Evolutionary conservation across 1,284 basidiomycete genomes (phyloP).

Genomic region (Rhizoctonia solani): DNA sequence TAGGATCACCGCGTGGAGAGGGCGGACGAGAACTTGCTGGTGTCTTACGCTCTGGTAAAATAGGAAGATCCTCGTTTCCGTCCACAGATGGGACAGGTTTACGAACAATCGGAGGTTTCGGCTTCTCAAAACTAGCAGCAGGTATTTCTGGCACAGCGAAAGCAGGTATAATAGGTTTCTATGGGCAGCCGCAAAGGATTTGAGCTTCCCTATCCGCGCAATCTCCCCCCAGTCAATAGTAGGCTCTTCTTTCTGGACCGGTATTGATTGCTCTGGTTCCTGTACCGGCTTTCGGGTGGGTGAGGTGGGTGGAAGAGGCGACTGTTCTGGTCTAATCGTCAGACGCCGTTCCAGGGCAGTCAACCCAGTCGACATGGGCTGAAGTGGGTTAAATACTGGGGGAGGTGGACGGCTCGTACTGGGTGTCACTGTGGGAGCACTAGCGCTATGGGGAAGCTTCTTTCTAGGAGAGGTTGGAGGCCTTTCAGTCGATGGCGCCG

Average conservation of each 20-base stretch:
- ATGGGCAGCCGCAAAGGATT: slow-evolving; percentile 6
- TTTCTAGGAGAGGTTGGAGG: not conserved
- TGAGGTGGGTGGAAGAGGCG: not conserved
- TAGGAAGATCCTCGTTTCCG: not conserved
- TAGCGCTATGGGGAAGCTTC: not conserved
- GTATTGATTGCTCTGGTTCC: not conserved
- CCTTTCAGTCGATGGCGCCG: not conserved
- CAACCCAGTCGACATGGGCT: slow-evolving; percentile 16
- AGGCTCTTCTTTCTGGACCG: not conserved
- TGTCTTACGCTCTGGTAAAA: not conserved
- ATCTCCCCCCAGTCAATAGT: slow-evolving; percentile 27
- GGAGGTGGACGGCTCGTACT: too few relatives aligned
- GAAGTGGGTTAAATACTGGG: not conserved
- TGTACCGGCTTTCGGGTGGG: not conserved
- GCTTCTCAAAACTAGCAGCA: not conserved
- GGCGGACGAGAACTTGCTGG: not conserved
- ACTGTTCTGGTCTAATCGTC: not conserved
- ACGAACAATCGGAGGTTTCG: slow-evolving; percentile 4
- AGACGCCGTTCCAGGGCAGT: slow-evolving; percentile 16
- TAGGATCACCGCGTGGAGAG: not conserved
- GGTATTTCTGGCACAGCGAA: not conserved
- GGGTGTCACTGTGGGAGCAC: not conserved
- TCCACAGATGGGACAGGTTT: slow-evolving; percentile 9
- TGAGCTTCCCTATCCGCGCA: slow-evolving; percentile 19
- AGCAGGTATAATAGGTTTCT: slow-evolving; percentile 6